Evolutionary conservation across 768 basidiomycete genomes (phyloP).

Genomic region (Mycena rebaudengoi): DNA sequence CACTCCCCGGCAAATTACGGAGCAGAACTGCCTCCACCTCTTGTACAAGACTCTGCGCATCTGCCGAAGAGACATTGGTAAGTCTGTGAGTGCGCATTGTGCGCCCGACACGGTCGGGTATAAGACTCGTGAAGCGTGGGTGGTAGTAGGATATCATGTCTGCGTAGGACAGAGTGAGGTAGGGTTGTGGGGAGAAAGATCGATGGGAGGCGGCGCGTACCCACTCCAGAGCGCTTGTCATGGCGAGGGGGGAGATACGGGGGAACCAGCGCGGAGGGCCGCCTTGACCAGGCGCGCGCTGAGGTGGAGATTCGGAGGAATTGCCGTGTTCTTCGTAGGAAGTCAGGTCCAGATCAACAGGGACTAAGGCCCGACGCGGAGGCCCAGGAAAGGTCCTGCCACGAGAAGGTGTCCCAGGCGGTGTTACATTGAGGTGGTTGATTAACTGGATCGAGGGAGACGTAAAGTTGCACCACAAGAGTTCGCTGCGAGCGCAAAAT

Average conservation of each 20-base stretch:
- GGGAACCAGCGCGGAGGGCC: constrained; percentile 18
- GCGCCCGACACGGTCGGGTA: constrained; percentile 18
- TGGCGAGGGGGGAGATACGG: constrained; percentile 20
- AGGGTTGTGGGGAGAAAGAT: constrained; percentile 23
- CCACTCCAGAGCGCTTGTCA: constrained; percentile 27
- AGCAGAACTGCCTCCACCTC: constrained; percentile 26
- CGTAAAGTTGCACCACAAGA: constrained; percentile 35
- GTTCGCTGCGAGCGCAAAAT: too few relatives aligned
- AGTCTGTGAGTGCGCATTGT: constrained; percentile 26
- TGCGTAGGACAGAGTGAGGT: constrained; percentile 22
- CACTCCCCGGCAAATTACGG: constrained; percentile 3
- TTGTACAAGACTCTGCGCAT: constrained; percentile 23
- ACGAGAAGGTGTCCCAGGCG: constrained; percentile 31
- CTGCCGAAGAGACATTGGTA: constrained; percentile 24
- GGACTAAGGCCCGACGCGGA: neutral
- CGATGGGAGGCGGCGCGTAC: constrained; percentile 27
- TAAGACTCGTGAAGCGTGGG: constrained; percentile 27
- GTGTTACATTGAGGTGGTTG: constrained; percentile 34
- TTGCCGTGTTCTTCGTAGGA: neutral
- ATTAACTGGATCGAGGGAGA: constrained; percentile 28
- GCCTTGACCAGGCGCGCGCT: constrained; percentile 13
- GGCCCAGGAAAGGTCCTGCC: constrained; percentile 5
- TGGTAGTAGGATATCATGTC: constrained; percentile 31
- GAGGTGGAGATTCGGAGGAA: constrained; percentile 11
- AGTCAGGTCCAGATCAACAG: neutral